Percentiles rank a stretch among this genome's conserved stretches.
These are phyloP conservation scores for Yarrowia alimentaria DNA, from an alignment of 805 yeast species.

Conservation along the genomic window DNA sequence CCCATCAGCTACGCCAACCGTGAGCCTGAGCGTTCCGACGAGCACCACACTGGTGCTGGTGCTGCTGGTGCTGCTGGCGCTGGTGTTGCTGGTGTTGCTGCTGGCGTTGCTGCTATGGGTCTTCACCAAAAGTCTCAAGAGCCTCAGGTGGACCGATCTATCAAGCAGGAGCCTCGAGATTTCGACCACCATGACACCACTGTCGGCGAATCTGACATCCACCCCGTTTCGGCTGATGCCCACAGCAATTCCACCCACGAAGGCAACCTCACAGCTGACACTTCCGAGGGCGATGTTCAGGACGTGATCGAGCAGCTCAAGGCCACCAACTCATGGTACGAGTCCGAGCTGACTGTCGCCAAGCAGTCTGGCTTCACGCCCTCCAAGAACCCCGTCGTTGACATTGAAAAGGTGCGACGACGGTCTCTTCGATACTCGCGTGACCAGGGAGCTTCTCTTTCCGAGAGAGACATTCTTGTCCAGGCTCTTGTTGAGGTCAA, in stretches of 20 bases:
- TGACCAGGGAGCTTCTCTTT: conserved; percentile 32
- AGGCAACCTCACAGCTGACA: background rate
- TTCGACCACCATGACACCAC: too few relatives aligned
- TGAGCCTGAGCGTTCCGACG: background rate
- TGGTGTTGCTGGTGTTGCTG: conserved; percentile 11
- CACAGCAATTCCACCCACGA: background rate
- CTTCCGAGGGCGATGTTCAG: conserved; percentile 50
- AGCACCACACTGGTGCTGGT: background rate
- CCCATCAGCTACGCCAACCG: conserved; percentile 3
- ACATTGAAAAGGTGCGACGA: conserved; percentile 34
- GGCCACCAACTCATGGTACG: conserved; percentile 39
- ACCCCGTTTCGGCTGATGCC: background rate
- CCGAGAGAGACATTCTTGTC: conserved; percentile 35
- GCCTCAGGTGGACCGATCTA: too few relatives aligned
- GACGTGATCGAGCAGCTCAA: conserved; percentile 36
- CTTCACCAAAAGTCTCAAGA: conserved; percentile 10
- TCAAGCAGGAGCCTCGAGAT: too few relatives aligned
- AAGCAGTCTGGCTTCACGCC: conserved; percentile 36
- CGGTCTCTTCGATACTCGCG: conserved; percentile 36
- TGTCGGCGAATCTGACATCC: too few relatives aligned
- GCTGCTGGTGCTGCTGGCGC: conserved; percentile 13
- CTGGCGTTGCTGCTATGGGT: conserved; percentile 14
- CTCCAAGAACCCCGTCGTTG: conserved; percentile 35
- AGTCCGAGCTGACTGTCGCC: conserved; percentile 36
- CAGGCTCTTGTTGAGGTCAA: conserved; percentile 35